Base-by-base conservation (phyloP, 345 rosid genomes). In the Salix brachista region DNA sequence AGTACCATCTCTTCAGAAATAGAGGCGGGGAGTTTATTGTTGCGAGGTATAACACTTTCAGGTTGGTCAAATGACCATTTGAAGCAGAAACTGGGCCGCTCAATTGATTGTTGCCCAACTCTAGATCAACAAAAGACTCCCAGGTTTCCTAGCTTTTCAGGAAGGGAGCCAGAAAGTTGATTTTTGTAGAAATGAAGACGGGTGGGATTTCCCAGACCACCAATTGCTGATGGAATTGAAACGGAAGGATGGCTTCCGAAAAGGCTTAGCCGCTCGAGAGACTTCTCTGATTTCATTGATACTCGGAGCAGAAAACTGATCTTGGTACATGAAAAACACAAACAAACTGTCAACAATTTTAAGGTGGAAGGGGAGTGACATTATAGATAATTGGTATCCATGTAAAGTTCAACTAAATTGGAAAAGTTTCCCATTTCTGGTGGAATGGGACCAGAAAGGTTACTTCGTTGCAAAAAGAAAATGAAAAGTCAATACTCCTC, bases 1-100 rank as follows among this genome's bases (percentile, higher is more conserved):
- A 69, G 78, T 81, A 83, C 70, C 0, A 81, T 68, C 25, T 73
- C 76, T 12, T 48, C 14, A 19, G 82, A 83, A 71, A 86, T 69
- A 14, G 75, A 18, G 19, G 85, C 83, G 0, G 80, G 75, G 32
- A 83, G 72, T 28, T 39, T 19, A 68, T 79, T 85, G 1, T 64
- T 67, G 0, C 48, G 16, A 8, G 65, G 70, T 0, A 23, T 5
- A 74, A 46, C 8, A 0, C 1, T 46, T 71, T 7, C 48, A 84
- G 44, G 6, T 60, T 1, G 3, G 2, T 69, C 19, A 78, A 36
- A 18, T 69, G 19, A 13, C 56, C 74, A 5, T 76, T 2, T 1
- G 82, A 71, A 25, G 67, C 4, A 1, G 80, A 78, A 9, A 79
- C 44, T 0, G 65, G 17, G 19, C 85, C 80, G 0, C 44, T 23